Conservation (phyloP, 2,329 filamentous ascomycete species). For the Neofusicoccum sp. region DNA sequence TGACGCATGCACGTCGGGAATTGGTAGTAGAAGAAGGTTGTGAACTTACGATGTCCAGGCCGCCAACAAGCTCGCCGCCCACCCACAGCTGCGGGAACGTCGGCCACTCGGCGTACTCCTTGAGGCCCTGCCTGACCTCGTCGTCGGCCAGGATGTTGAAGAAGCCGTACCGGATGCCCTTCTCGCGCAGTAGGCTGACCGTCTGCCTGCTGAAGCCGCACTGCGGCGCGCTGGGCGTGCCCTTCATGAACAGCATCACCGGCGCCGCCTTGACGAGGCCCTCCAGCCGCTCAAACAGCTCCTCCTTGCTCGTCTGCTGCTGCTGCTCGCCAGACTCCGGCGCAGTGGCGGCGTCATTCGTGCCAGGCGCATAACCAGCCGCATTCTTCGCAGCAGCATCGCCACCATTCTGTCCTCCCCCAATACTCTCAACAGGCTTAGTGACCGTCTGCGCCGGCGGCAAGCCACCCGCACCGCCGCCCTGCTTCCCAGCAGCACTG, state of each 20-base stretch:
- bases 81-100: slow-evolving; percentile 96
- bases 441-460: slow-evolving; percentile 44
- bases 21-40: neutral
- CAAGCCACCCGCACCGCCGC: slow-evolving; percentile 24
- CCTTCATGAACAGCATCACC: slow-evolving; percentile 99
- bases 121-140: slow-evolving; percentile 91
- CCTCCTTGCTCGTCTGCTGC: slow-evolving; percentile 64
- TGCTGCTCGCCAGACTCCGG: slow-evolving; percentile 42
- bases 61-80: slow-evolving; percentile 80
- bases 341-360: slow-evolving; percentile 46
- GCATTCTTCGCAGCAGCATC: slow-evolving; percentile 38
- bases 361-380: slow-evolving; percentile 45
- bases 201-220: slow-evolving; percentile 92
- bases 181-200: slow-evolving; percentile 81
- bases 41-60: slow-evolving; percentile 9
- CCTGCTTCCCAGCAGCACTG: slow-evolving; percentile 34
- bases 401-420: slow-evolving; percentile 29
- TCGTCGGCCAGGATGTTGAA: slow-evolving; percentile 99
- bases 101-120: slow-evolving; percentile 98
- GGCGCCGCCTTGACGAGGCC: slow-evolving; percentile 92
- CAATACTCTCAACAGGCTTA: slow-evolving; percentile 37
- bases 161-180: slow-evolving; percentile 93
- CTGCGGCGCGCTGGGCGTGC: slow-evolving; percentile 81
- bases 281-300: slow-evolving; percentile 74
- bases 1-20: neutral